These are phyloP conservation scores for Leptographium flavum DNA, from an alignment of 2,329 filamentous ascomycete genomes.

Conservation along the genomic window DNA sequence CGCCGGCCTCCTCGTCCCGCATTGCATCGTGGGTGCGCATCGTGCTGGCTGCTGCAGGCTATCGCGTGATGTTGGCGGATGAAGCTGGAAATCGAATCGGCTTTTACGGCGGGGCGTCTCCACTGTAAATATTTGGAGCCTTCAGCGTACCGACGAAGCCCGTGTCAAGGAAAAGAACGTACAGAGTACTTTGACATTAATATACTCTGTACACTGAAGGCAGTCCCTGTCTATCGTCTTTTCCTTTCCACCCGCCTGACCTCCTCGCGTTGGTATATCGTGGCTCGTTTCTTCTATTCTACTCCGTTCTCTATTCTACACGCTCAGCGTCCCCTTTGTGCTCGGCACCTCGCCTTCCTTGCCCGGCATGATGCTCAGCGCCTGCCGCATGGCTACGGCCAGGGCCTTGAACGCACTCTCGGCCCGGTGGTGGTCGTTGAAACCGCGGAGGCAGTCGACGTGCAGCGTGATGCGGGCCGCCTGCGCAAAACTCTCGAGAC, in stretches of 20 bases:
- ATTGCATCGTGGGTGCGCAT: conserved; percentile 42
- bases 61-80: conserved; percentile 2
- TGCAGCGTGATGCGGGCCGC: conserved; percentile 85
- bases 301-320: conserved; percentile 11
- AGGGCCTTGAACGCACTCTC: conserved; percentile 97
- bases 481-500: conserved; percentile 85
- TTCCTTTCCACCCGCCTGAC: neutral
- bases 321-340: conserved; percentile 80
- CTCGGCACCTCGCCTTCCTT: conserved; percentile 88
- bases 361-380: conserved; percentile 59
- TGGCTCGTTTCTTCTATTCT: too few species aligned
- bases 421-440: conserved; percentile 91
- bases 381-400: conserved; percentile 69
- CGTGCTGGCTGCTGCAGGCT: neutral
- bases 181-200: too few species aligned
- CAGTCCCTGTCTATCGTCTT: too few species aligned
- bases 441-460: conserved; percentile 78
- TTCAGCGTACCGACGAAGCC: too few species aligned
- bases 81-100: too few species aligned
- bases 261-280: too few species aligned
- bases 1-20: conserved; percentile 50
- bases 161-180: too few species aligned
- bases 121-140: too few species aligned
- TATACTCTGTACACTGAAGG: too few species aligned
- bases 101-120: too few species aligned